These are phyloP conservation scores for Thecamonas trahens DNA, from an alignment of 78 protist genomes.

Conservation along the genomic window DNA sequence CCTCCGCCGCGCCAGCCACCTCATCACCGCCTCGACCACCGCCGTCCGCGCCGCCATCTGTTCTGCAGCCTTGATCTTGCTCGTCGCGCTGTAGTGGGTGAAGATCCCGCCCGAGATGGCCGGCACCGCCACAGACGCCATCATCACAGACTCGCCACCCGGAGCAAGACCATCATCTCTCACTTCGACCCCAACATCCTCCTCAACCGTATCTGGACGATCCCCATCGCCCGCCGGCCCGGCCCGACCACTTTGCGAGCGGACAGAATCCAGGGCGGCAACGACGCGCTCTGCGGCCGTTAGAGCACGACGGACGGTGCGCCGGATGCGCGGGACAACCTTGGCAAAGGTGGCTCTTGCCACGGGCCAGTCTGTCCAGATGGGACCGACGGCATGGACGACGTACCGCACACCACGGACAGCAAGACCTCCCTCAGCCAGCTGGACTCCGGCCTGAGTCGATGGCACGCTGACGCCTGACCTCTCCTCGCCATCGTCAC, in stretches of 20 bases:
- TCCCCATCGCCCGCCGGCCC: no score
- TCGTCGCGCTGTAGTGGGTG: constrained; percentile 2
- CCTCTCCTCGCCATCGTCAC: constrained; percentile 6
- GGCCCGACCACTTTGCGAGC: no score
- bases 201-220: no score
- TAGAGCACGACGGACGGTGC: constrained; percentile 10
- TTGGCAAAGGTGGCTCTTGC: not conserved
- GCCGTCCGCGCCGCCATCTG: constrained; percentile 18
- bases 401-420: constrained; percentile 5
- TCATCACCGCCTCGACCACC: not conserved
- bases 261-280: no score
- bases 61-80: constrained; percentile 6
- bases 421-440: constrained; percentile 9
- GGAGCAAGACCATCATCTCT: no score
- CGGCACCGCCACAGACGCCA: constrained; percentile 1
- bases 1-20: constrained; percentile 4
- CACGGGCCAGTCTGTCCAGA: constrained; percentile 25
- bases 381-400: constrained; percentile 29
- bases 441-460: constrained; percentile 9
- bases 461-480: not conserved
- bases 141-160: no score
- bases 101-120: constrained; percentile 26
- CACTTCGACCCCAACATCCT: no score
- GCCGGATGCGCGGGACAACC: constrained; percentile 10
- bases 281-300: not conserved